Base-by-base conservation (phyloP, 768 basidiomycete genomes). In the Russula dissimulans region DNA sequence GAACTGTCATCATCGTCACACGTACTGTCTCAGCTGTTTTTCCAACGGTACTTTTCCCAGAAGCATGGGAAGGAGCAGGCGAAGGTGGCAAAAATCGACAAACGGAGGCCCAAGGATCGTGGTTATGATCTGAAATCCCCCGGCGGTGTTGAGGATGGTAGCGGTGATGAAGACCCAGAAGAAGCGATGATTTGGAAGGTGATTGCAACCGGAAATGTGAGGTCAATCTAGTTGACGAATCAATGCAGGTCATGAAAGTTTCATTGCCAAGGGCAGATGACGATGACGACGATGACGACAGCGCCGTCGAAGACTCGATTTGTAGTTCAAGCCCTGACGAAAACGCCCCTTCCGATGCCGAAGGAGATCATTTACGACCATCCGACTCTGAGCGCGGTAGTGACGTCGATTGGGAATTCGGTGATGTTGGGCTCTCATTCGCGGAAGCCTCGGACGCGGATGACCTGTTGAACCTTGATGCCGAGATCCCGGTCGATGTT, bases 121-220 rank as follows among this genome's bases (percentile, higher is more conserved):
- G 75, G 72, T 15, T 67, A 69, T 5, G 69, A 73, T n/a, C 69
- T 53, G 65, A 70, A 76, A 48, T 69, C 69, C 1, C 76, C 71
- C 31, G 69, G 57, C 3, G 69, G 57, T 3, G 71, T 65, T 0
- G 78, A 75, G 34, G 74, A 70, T 18, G 73, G 72, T 44, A 82
- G 77, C 56, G 73, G 70, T 18, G 73, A 72, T 43, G 81, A 77
- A 54, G 81, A 80, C 47, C 64, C 70, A 1, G 81, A 81, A 12
- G 88, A 90, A 67, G 84, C 74, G 17, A 89, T 89, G 67, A 81
- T 95, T 17, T 97, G 94, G 94, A 92, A 89, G 85, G 94, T 93
- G 65, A 60, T 75, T 64, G 4, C 44, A 42, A 10, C 18, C 29
- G 46, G 22, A 52, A n/a, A 9, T 34, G 26, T 22, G 34, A 22